Conservation (phyloP, 129 eudicot species). For the Lactuca sativa region DNA sequence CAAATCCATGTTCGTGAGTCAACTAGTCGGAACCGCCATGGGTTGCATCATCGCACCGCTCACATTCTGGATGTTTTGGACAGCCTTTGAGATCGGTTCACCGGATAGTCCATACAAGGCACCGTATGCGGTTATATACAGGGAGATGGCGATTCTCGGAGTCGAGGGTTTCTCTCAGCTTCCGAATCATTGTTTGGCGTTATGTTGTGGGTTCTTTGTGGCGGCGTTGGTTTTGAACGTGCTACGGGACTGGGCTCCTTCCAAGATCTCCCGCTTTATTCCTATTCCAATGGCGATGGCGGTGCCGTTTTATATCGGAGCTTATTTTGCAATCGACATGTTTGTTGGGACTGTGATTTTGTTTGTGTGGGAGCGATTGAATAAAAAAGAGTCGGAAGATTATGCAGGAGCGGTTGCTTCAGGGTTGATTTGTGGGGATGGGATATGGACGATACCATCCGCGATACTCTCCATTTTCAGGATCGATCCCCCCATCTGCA, state of each 20-base stretch:
- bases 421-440: slow-evolving; percentile 32
- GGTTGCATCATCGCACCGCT: slow-evolving; percentile 90
- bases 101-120: slow-evolving; percentile 96
- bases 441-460: slow-evolving; percentile 37
- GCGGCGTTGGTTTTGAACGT: slow-evolving; percentile 67
- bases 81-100: slow-evolving; percentile 80
- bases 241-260: slow-evolving; percentile 60
- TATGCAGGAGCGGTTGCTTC: slow-evolving; percentile 42
- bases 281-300: slow-evolving; percentile 45
- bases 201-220: slow-evolving; percentile 70
- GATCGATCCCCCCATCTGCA: slow-evolving; percentile 77
- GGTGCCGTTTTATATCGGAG: slow-evolving; percentile 32
- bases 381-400: slow-evolving; percentile 41
- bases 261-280: slow-evolving; percentile 40
- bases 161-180: slow-evolving; percentile 87
- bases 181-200: slow-evolving; percentile 72
- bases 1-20: slow-evolving; percentile 89
- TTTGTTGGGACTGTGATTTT: slow-evolving; percentile 35
- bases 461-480: slow-evolving; percentile 33
- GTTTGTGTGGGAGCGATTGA: slow-evolving; percentile 47
- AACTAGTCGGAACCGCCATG: slow-evolving; percentile 81
- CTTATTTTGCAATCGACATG: slow-evolving; percentile 36
- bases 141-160: slow-evolving; percentile 94
- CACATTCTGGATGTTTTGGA: slow-evolving; percentile 86
- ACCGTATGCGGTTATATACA: slow-evolving; percentile 81